A percentile compares a stretch with the other conserved stretches of the same genome.
Evolutionary conservation across 305 asterid genomes (phyloP).

Genomic region (Fraxinus latifolia): DNA sequence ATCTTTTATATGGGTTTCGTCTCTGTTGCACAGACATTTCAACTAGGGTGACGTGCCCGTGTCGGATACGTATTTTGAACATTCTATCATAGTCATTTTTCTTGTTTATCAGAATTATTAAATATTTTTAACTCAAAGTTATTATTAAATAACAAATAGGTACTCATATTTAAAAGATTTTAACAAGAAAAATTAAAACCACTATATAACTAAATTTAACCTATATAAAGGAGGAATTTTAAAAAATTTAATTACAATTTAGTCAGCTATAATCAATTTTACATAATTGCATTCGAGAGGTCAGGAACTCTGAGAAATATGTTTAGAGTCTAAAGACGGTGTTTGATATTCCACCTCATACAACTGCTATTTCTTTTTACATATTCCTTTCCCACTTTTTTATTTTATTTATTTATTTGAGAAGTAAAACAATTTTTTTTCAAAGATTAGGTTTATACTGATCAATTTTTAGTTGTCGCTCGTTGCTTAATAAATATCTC

Average conservation of each 20-base stretch:
- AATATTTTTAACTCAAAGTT: neutral
- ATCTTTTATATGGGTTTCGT: neutral
- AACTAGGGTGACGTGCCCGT: neutral
- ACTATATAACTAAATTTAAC: neutral
- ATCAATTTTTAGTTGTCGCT: neutral
- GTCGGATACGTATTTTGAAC: neutral
- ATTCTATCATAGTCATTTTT: neutral
- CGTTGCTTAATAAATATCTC: neutral
- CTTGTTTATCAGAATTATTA: neutral
- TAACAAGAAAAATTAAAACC: neutral
- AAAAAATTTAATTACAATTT: neutral
- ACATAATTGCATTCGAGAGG: constrained; percentile 1
- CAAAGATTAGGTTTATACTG: neutral
- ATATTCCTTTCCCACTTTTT: neutral
- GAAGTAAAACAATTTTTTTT: neutral
- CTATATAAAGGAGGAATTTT: neutral
- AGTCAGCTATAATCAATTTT: neutral
- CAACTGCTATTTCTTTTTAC: constrained; percentile 1
- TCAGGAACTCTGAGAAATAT: neutral
- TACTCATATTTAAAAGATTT: neutral
- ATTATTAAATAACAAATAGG: neutral
- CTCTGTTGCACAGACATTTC: neutral
- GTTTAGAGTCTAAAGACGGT: neutral
- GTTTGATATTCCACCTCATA: constrained; percentile 3
- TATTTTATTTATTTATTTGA: neutral